Evolutionary conservation across 129 eudicot genomes (phyloP).

Genomic region (Escallonia herrerae): DNA sequence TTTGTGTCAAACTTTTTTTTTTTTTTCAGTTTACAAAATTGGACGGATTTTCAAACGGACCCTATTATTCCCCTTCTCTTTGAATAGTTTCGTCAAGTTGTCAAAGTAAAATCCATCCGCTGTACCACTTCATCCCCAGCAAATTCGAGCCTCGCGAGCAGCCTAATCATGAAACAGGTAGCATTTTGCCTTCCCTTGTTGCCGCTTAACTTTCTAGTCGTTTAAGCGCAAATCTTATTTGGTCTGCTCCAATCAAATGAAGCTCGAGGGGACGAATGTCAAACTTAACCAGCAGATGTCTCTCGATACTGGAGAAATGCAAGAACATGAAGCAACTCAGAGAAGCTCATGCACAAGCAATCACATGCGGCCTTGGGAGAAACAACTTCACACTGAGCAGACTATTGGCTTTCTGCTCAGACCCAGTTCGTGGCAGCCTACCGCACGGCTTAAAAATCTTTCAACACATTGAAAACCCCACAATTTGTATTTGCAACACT

Average conservation of each 20-base stretch:
- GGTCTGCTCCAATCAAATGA: conserved; percentile 1
- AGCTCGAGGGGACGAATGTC: conserved; percentile 18
- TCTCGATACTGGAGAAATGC: conserved; percentile 50
- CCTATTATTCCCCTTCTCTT: no score
- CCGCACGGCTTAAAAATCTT: conserved; percentile 36
- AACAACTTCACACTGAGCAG: conserved; percentile 55
- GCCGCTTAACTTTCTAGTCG: neutral
- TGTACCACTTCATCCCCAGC: no score
- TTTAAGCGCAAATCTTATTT: neutral
- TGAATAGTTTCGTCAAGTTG: no score
- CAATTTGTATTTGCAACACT: conserved; percentile 52
- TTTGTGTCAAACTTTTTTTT: no score
- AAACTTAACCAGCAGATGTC: conserved; percentile 33
- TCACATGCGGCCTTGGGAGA: conserved; percentile 51
- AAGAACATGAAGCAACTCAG: conserved; percentile 45
- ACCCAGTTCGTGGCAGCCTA: conserved; percentile 32
- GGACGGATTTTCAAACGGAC: no score
- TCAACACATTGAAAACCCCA: conserved; percentile 34
- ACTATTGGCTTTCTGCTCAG: conserved; percentile 49
- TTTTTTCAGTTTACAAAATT: no score
- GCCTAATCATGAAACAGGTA: no score
- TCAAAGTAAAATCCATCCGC: no score
- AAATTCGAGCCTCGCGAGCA: no score
- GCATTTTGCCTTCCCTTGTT: no score
- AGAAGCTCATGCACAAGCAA: conserved; percentile 41